Conservation (phyloP, 140 eudicot genomes). For the Flaveria floridana region DNA sequence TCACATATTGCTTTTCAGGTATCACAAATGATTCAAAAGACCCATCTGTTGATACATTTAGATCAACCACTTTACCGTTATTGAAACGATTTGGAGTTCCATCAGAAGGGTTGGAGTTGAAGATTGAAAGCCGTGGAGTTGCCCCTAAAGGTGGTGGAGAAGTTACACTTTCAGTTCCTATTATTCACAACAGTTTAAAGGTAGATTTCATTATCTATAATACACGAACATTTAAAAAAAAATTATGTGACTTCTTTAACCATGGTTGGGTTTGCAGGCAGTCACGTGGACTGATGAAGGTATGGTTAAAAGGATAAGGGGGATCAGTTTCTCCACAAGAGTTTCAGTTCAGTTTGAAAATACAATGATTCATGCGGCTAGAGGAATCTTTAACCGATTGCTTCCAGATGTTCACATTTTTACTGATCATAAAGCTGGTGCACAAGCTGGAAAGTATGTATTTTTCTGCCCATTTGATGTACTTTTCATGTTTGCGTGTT, state of each 20-base stretch:
- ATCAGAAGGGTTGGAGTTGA: constrained; percentile 68
- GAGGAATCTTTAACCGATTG: constrained; percentile 78
- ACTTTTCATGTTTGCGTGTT: neutral
- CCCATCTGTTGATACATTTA: constrained; percentile 87
- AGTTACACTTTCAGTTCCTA: constrained; percentile 71
- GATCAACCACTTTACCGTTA: constrained; percentile 67
- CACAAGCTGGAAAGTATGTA: constrained; percentile 83
- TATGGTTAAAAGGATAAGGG: constrained; percentile 85
- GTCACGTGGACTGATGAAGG: constrained; percentile 85
- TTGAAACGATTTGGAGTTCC: constrained; percentile 83
- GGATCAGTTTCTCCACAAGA: constrained; percentile 74
- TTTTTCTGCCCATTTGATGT: constrained; percentile 4
- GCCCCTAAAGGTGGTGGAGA: constrained; percentile 96
- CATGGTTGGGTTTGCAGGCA: constrained; percentile 44
- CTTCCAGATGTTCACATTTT: constrained; percentile 84
- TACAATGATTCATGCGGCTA: constrained; percentile 82
- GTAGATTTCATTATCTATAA: constrained; percentile 33
- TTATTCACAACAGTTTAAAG: constrained; percentile 61
- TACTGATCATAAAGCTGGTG: constrained; percentile 87
- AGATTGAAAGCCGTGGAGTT: constrained; percentile 82
- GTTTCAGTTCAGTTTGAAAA: constrained; percentile 89
- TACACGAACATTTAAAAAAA: neutral
- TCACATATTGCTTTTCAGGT: constrained; percentile 49
- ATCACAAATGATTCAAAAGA: constrained; percentile 90
- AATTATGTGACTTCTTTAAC: constrained; percentile 13